Evolutionary conservation across 2,329 filamentous ascomycete species (phyloP).

Genomic region (Leptographium procerum): DNA sequence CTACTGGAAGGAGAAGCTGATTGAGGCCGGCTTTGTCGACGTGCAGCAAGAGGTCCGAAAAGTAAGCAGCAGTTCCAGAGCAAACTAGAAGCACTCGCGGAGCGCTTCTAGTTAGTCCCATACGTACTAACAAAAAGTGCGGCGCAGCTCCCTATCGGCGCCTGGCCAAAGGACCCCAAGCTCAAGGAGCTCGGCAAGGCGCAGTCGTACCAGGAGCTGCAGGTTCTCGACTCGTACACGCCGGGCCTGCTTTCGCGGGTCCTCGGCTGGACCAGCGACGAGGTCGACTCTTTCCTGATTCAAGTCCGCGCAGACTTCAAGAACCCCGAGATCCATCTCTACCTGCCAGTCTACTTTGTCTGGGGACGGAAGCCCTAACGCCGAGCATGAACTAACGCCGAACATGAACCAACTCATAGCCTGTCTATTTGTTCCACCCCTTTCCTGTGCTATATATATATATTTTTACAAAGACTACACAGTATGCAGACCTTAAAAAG

Average conservation of each 20-base stretch:
- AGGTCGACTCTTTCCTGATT: conserved; percentile 8
- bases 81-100: no score
- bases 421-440: no score
- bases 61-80: background rate
- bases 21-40: conserved; percentile 38
- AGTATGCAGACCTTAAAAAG: no score
- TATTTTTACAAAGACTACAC: no score
- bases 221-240: conserved; percentile 2
- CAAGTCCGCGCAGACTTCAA: conserved; percentile 7
- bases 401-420: no score
- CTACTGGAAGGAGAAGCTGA: conserved; percentile 14
- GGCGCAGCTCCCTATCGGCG: conserved; percentile 29
- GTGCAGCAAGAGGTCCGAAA: conserved; percentile 28
- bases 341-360: conserved; percentile 4
- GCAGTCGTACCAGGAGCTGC: background rate
- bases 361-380: background rate
- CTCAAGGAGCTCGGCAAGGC: conserved; percentile 26
- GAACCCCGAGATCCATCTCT: conserved; percentile 8
- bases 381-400: background rate
- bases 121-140: background rate
- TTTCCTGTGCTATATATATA: background rate
- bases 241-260: conserved; percentile 13
- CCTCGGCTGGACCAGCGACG: conserved; percentile 6
- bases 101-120: no score
- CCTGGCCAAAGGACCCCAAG: conserved; percentile 34